Conservation (phyloP, 2,329 filamentous ascomycete species). For the Endothia cerciana region DNA sequence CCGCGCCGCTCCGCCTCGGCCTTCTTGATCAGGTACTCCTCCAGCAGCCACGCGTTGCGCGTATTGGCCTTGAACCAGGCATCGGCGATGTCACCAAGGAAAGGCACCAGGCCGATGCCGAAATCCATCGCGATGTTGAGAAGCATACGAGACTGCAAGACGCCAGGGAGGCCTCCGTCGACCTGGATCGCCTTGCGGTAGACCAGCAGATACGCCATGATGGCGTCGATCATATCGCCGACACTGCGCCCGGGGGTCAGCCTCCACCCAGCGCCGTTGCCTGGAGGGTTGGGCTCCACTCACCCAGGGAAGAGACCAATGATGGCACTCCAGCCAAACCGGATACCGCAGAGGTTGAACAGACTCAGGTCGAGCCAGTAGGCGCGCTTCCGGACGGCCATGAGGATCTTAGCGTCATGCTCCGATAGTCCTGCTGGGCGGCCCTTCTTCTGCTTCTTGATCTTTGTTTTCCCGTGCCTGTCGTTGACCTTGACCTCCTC, state of each 20-base stretch:
- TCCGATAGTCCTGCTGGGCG: conserved; percentile 80
- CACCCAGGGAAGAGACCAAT: conserved; percentile 83
- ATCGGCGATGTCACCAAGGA: conserved; percentile 77
- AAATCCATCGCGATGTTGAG: conserved; percentile 80
- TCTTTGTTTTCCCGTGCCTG: conserved; percentile 50
- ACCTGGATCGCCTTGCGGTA: conserved; percentile 73
- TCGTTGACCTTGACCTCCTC: conserved; percentile 16
- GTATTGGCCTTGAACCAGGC: conserved; percentile 76
- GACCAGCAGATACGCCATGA: conserved; percentile 73
- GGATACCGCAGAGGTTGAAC: conserved; percentile 79
- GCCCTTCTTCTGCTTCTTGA: conserved; percentile 84
- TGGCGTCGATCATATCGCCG: conserved; percentile 74
- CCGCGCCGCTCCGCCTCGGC: conserved; percentile 56
- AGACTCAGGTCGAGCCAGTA: conserved; percentile 85
- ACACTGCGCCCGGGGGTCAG: conserved; percentile 51
- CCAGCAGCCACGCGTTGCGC: conserved; percentile 72
- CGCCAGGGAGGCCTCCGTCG: conserved; percentile 72
- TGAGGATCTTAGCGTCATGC: conserved; percentile 81
- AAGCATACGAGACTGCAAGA: conserved; percentile 72
- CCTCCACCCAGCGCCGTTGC: conserved; percentile 28
- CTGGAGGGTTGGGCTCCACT: too few species aligned
- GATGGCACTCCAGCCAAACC: conserved; percentile 87
- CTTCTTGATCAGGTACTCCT: conserved; percentile 69
- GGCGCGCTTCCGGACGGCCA: conserved; percentile 81
- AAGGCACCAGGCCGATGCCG: conserved; percentile 71